Percentiles rank a stretch among this genome's conserved stretches.
Evolutionary conservation across 305 asterid genomes (phyloP).

Genomic region (Coffea humblotiana): DNA sequence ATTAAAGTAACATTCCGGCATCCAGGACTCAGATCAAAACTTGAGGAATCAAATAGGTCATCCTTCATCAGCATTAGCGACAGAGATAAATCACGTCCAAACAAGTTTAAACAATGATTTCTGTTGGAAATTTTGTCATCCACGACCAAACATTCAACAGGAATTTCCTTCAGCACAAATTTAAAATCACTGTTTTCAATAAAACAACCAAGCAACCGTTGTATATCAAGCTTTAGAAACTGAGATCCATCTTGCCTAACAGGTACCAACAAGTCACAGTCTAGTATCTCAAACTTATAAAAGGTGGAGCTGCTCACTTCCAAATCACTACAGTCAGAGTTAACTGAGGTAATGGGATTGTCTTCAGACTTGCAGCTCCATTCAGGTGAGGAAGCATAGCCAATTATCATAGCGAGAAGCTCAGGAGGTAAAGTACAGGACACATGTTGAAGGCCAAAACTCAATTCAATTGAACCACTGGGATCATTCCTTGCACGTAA

Average conservation of each 20-base stretch:
- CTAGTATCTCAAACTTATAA: slow-evolving; percentile 63
- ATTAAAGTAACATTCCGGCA: slow-evolving; percentile 45
- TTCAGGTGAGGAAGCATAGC: slow-evolving; percentile 73
- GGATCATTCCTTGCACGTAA: slow-evolving; percentile 57
- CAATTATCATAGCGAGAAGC: slow-evolving; percentile 66
- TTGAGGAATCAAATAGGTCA: slow-evolving; percentile 37
- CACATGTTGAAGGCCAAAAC: slow-evolving; percentile 66
- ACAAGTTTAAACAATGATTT: slow-evolving; percentile 70
- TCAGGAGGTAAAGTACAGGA: slow-evolving; percentile 83
- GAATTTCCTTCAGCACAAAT: slow-evolving; percentile 57
- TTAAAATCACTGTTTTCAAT: slow-evolving; percentile 38
- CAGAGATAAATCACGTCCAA: slow-evolving; percentile 73
- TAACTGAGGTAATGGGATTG: slow-evolving; percentile 33
- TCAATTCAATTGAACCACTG: slow-evolving; percentile 38
- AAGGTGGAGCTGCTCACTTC: slow-evolving; percentile 37
- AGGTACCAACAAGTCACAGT: slow-evolving; percentile 63
- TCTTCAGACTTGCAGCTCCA: slow-evolving; percentile 52
- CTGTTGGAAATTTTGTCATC: slow-evolving; percentile 54
- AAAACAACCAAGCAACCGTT: slow-evolving; percentile 44
- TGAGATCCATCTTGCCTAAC: slow-evolving; percentile 43
- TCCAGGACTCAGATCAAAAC: slow-evolving; percentile 22
- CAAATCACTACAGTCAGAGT: slow-evolving; percentile 28
- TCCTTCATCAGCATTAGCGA: slow-evolving; percentile 48
- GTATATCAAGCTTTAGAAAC: slow-evolving; percentile 64
- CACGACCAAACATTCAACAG: slow-evolving; percentile 62